Base-by-base conservation (phyloP, 352 stramenopile species). In the Phytophthora idaei region DNA sequence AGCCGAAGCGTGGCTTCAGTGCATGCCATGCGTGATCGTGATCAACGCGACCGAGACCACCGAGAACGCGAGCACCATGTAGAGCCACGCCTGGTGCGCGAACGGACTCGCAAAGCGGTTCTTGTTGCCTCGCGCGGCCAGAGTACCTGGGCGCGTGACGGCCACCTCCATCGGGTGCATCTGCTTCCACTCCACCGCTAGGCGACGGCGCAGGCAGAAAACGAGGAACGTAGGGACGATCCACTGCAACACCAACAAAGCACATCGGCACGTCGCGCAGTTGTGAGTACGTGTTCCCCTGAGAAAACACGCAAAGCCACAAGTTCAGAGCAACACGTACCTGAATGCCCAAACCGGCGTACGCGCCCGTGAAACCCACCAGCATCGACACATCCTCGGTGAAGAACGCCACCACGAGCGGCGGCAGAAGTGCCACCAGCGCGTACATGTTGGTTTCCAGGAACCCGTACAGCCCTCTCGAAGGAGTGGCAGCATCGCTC, bases 381-480 rank as follows among this genome's bases (percentile, higher is more conserved):
- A 96, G 81, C 85, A 94, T 93, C 34, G 85, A 92, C 64, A 96
- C 88, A 76, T 96, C 88, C 46, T 96, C 88, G 2, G 88, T 96
- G 71, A 89, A 94, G 73, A 96, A 88, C 42, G 88, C 88, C 28
- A 96, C 83, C 10, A 93, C 59, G 56, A 94, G 81, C 48, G 88
- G 86, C 31, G 88, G 88, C 48, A 93, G 70, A 72, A 94, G 71
- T 32, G 88, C 86, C 46, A 89, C 60, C 25, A 96, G 62, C 41
- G 83, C 85, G 68, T 89, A 94, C 54, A 80, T 64, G 73, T 94
- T 81, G 39, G 69, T 78, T 66, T 75, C 51, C 29, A 90, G 44
- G 41, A 92, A 90, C 9, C 61, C 81, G 14, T 45, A 67, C 46
- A 77, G 55, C 36, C 55, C 80, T 21, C 29, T 68, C 17, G 59